A percentile compares a stretch with the other conserved stretches of the same genome.
These are phyloP conservation scores for Colletotrichum gigasporum DNA, from an alignment of 2,329 filamentous ascomycete species.

Conservation along the genomic window DNA sequence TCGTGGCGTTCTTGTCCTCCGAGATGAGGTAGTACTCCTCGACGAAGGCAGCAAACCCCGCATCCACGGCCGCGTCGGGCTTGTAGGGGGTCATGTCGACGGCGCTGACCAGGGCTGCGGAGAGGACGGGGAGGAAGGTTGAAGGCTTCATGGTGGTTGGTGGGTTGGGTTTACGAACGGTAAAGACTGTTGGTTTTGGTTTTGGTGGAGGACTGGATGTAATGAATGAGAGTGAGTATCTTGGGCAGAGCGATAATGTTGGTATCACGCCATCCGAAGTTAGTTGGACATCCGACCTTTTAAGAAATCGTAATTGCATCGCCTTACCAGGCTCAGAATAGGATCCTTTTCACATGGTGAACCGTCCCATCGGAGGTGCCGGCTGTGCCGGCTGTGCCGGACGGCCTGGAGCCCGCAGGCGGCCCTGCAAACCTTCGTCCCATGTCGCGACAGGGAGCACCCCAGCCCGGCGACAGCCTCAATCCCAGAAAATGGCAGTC, in stretches of 20 bases:
- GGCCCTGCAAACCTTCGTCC: conserved; percentile 14
- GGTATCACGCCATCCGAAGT: neutral
- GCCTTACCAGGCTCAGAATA: neutral
- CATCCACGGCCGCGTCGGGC: conserved; percentile 6
- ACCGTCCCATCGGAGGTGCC: neutral
- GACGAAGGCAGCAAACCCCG: conserved; percentile 1
- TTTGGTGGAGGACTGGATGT: neutral
- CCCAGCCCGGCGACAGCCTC: neutral
- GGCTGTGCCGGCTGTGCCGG: neutral
- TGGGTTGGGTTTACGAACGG: neutral
- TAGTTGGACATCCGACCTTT: neutral
- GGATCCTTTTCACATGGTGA: neutral
- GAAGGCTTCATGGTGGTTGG: conserved; percentile 8
- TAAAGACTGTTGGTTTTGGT: neutral
- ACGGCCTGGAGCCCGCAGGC: neutral
- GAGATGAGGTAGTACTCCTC: conserved; percentile 12
- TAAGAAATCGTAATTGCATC: neutral
- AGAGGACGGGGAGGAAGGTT: neutral
- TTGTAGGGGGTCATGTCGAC: conserved; percentile 17
- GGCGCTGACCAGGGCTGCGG: neutral
- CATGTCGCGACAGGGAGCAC: conserved; percentile 13
- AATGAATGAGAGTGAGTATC: neutral
- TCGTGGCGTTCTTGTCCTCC: conserved; percentile 5
- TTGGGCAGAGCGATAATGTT: neutral
- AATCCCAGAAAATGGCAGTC: neutral